Base-by-base conservation (phyloP, 129 eudicot genomes). In the Saussurea involucrata region DNA sequence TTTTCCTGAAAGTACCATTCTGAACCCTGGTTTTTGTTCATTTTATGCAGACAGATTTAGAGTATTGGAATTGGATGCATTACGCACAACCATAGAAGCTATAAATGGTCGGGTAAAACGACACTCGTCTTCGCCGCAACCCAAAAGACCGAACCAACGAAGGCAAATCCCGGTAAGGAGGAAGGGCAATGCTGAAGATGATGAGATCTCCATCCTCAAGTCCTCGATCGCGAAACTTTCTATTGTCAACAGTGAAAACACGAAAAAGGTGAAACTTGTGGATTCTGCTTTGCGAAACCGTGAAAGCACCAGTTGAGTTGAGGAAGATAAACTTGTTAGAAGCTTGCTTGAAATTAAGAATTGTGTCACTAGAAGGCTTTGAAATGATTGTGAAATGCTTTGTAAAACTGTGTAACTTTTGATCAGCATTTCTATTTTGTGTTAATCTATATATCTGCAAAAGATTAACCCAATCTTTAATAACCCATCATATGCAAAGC, bases 51-150 rank as follows among this genome's bases (percentile, higher is more conserved):
- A 95, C 81, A 90, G 84, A 75, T 92, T 89, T 86, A 83, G 81
- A 37, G 92, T 88, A 63, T 75, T 92, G 87, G 99, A 95, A 85
- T 78, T 92, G 88, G 97, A 92, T 69, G 95, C 99, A 2, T 77
- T 95, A 71, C 92, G 64, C 68, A 87, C 96, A 64, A 83, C 92
- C 5, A 85, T 88, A 46, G 95, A 90, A 82, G 95, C 99, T 46
- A 68, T 95, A 78, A 88, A 83, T 69, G 88, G 91, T 65, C 84
- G 99, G 80, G 44, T 92, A 67, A 87, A 82, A 83, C 84, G 99
- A 85, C 77, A 80, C 60, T 29, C 83, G 0, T 83, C 82, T 66
- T 81, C 89, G 72, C 85, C 83, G 17, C 86, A 78, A 79, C 70
- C 76, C 63, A 89, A 84, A 44, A 75, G 49, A 15, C 67, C 86